Percentiles rank a stretch among this genome's conserved stretches.
phyloP scores from a whole-genome alignment of 805 yeast species.

The Candida loeiensis region DNA sequence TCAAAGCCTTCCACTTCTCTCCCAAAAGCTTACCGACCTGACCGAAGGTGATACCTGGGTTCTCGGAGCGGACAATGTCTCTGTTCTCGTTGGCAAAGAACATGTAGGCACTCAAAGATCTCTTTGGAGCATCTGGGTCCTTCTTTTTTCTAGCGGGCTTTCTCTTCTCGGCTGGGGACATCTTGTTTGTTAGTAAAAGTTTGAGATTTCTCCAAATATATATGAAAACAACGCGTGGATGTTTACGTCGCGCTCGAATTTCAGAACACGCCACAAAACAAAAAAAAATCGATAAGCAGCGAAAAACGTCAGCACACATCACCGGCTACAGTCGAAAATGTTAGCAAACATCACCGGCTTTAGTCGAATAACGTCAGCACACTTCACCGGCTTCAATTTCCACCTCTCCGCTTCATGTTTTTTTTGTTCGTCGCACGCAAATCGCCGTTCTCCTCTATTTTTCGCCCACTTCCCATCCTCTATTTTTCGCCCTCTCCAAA shows the following conservation, averaged over 20 bases:
- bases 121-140: conserved; percentile 99
- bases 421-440: too few species aligned
- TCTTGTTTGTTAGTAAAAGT: conserved; percentile 12
- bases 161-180: conserved; percentile 35
- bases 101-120: conserved; percentile 97
- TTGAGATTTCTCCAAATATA: not conserved
- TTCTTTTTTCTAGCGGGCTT: conserved; percentile 46
- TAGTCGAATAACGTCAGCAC: too few species aligned
- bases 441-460: too few species aligned
- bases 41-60: conserved; percentile 94
- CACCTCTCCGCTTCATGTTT: too few species aligned
- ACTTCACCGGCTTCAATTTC: too few species aligned
- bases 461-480: too few species aligned
- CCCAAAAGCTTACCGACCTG: conserved; percentile 95
- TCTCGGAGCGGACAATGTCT: conserved; percentile 91
- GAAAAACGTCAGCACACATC: too few species aligned
- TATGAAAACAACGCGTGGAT: conserved; percentile 1
- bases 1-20: conserved; percentile 92
- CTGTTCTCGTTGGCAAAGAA: conserved; percentile 97
- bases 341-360: too few species aligned
- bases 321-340: too few species aligned
- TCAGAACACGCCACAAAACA: conserved; percentile 2
- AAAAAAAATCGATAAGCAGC: too few species aligned
- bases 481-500: too few species aligned
- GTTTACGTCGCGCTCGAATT: not conserved